Evolutionary conservation across 176 grass and related monocot genomes (phyloP).

Genomic region (Oryza meyeriana): DNA sequence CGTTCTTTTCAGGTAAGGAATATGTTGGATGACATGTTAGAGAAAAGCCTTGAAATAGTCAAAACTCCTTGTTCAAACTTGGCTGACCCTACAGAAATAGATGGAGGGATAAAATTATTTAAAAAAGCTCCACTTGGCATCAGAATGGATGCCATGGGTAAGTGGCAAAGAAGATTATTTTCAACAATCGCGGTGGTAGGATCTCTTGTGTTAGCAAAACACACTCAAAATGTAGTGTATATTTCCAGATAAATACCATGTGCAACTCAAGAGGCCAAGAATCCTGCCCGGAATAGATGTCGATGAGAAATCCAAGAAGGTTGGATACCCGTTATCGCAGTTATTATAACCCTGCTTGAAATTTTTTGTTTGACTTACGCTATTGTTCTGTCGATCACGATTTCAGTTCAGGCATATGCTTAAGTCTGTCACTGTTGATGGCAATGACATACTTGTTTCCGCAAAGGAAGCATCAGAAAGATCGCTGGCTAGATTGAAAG

Average conservation of each 20-base stretch:
- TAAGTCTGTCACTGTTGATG: constrained; percentile 62
- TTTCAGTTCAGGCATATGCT: constrained; percentile 84
- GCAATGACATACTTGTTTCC: constrained; percentile 57
- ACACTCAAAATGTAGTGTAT: constrained; percentile 31
- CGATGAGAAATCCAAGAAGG: constrained; percentile 94
- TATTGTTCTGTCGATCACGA: neutral
- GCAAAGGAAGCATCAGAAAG: constrained; percentile 60
- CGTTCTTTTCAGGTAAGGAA: constrained; percentile 60
- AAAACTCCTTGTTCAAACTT: constrained; percentile 34
- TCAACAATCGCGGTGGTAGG: neutral
- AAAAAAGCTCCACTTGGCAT: constrained; percentile 78
- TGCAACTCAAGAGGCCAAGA: constrained; percentile 74
- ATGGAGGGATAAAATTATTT: constrained; percentile 76
- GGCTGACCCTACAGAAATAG: constrained; percentile 35
- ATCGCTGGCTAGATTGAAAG: constrained; percentile 70
- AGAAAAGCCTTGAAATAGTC: constrained; percentile 73
- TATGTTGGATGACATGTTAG: constrained; percentile 79
- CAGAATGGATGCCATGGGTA: constrained; percentile 55
- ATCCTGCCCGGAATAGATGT: constrained; percentile 60
- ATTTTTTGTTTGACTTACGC: neutral
- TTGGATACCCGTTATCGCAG: constrained; percentile 19
- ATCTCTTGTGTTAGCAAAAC: constrained; percentile 23
- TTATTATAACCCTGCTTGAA: neutral
- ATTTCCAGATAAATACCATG: constrained; percentile 52
- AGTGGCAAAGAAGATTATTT: constrained; percentile 15